Conservation (phyloP, 192 early-diverging fungal species). For the Cladochytrium replicatum region DNA sequence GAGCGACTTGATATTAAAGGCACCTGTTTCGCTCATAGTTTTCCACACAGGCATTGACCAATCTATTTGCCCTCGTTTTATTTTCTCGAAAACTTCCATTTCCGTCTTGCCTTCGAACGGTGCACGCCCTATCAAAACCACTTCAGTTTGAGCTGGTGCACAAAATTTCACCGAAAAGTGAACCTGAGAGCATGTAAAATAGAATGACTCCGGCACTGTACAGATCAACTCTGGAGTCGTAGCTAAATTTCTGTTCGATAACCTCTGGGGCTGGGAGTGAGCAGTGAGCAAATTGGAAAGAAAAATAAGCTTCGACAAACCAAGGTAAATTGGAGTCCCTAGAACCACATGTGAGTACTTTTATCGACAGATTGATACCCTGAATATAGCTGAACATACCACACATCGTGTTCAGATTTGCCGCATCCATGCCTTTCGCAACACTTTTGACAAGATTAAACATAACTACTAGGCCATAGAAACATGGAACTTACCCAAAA, state of each 20-base stretch:
- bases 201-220: conserved; percentile 32
- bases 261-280: conserved; percentile 24
- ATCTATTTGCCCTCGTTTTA: conserved; percentile 12
- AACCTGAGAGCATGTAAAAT: conserved; percentile 25
- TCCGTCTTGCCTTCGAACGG: conserved; percentile 1
- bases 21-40: background rate
- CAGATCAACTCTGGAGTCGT: conserved; percentile 27
- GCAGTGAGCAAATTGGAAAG: conserved; percentile 1
- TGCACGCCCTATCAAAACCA: conserved; percentile 1
- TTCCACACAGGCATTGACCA: conserved; percentile 12
- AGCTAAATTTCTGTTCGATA: background rate
- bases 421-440: conserved; percentile 11
- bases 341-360: background rate
- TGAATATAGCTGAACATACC: conserved; percentile 9
- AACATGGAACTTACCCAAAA: conserved; percentile 11
- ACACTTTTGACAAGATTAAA: background rate
- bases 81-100: conserved; percentile 5
- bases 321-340: conserved; percentile 17
- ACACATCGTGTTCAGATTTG: conserved; percentile 12
- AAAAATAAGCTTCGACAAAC: conserved; percentile 1
- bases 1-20: background rate
- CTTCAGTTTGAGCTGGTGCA: background rate
- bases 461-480: background rate
- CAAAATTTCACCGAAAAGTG: background rate
- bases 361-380: background rate